Evolutionary conservation across 345 rosid species (phyloP).

Genomic region (Dovyalis caffra): DNA sequence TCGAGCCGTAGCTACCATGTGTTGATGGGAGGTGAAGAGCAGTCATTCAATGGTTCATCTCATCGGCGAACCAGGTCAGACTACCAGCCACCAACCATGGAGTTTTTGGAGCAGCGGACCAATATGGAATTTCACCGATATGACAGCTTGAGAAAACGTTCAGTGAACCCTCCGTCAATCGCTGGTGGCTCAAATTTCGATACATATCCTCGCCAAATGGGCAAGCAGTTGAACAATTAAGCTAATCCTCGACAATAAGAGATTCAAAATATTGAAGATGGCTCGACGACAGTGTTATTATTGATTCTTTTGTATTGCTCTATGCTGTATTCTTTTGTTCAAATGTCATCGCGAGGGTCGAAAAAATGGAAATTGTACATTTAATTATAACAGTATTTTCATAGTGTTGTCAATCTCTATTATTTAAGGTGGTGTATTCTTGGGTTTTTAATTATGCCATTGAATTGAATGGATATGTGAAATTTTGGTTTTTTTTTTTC

Average conservation of each 20-base stretch:
- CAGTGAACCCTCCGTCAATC: slow-evolving; percentile 3
- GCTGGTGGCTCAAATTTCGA: slow-evolving; percentile 12
- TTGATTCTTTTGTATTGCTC: neutral
- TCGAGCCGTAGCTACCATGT: slow-evolving; percentile 65
- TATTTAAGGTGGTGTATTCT: neutral
- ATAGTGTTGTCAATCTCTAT: neutral
- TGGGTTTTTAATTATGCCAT: too few relatives aligned
- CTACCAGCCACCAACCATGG: slow-evolving; percentile 40
- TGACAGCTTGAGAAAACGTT: neutral
- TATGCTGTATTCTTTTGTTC: neutral
- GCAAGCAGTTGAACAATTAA: neutral
- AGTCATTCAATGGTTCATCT: slow-evolving; percentile 38
- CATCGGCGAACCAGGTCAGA: slow-evolving; percentile 40
- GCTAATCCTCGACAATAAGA: neutral
- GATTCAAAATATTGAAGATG: neutral
- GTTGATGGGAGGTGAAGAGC: slow-evolving; percentile 31
- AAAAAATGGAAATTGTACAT: neutral
- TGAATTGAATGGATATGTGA: too few relatives aligned
- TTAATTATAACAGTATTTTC: neutral
- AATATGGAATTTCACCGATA: slow-evolving; percentile 15
- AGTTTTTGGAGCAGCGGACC: slow-evolving; percentile 29
- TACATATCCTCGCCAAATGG: slow-evolving; percentile 5
- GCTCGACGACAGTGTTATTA: neutral
- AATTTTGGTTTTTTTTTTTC: too few relatives aligned
- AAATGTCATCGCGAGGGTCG: too few relatives aligned